Percentiles rank a stretch among this genome's conserved stretches.
These are phyloP conservation scores for Sphagnum magellanicum DNA, from an alignment of 228 moss, liverwort and hornwort species.

Conservation along the genomic window DNA sequence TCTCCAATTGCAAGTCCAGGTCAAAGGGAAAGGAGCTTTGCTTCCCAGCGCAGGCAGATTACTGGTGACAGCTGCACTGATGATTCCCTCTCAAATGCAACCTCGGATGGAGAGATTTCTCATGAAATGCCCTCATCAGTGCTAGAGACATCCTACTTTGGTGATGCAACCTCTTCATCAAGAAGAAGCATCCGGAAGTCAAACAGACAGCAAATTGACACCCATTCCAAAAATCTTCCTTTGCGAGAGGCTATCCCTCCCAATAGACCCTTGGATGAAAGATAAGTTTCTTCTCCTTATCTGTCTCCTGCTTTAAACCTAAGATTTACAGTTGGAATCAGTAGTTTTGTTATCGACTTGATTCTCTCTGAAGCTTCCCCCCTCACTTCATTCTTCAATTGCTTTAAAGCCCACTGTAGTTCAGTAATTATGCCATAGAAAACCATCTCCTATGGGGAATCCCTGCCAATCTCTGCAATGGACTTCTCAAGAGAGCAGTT, in stretches of 20 bases:
- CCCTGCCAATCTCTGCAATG: no score
- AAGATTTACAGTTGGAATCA: no score
- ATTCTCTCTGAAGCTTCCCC: no score
- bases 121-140: constrained; percentile 23
- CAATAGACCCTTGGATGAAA: constrained; percentile 47
- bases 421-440: no score
- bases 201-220: constrained; percentile 37
- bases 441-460: no score
- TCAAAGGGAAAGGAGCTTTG: constrained; percentile 12
- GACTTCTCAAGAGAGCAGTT: no score
- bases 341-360: no score
- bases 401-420: no score
- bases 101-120: constrained; percentile 43
- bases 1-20: constrained; percentile 48
- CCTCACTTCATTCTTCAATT: no score
- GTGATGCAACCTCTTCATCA: constrained; percentile 16
- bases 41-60: constrained; percentile 47
- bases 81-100: constrained; percentile 38
- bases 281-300: constrained; percentile 12
- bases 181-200: constrained; percentile 49
- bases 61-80: constrained; percentile 33
- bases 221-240: constrained; percentile 36
- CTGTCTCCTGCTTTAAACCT: background rate
- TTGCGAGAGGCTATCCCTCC: constrained; percentile 38
- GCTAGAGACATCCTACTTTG: constrained; percentile 35